Evolutionary conservation across 192 early-diverging fungal genomes (phyloP), one percentile per base, ranked within the genome.

Genomic region (Coemansia sp.): DNA sequence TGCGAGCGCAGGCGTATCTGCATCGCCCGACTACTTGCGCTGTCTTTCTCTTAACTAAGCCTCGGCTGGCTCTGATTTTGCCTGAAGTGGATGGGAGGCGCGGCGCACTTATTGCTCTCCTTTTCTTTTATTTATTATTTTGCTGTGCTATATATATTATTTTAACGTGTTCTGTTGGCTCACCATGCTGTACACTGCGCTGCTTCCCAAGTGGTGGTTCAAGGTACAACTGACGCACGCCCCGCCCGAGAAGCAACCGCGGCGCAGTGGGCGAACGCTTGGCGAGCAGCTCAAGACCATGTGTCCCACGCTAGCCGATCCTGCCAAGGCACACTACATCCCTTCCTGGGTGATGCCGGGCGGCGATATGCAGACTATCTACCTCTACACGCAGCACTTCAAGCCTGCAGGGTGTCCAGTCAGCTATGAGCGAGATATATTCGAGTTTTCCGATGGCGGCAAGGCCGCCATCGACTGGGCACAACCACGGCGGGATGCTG

Each of bases 321-420:
- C 80, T 3, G 50, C 52, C 34, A 67, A 86, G 20, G 86, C 86
- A 10, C 65, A 60, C 37, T 96, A 87, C 75, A 69, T 66, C 29
- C 92, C 95, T 4, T 91, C 93, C 4, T 75, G 80, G 45, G 88
- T 86, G 64, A 77, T 98, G 53, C 78, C 79, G 35, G 87, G 85
- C 66, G 93, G 93, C 20, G 89, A 95, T 71, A 61, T 93, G 59
- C 94, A 96, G 73, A 95, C 93, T 3, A 77, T 83, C 13, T 83
- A 77, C 32, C 72, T 83, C 12, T 77, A 77, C 64, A 83, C 80
- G 1, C 80, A 74, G 65, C 80, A 82, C 53, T 82, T 59, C 65
- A 82, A 74, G 68, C 80, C 74, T 1, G 80, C 74, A 16, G 80
- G 74, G 1, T 82, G 80, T 29, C 62, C 71, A 0, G 47, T 82